Evolutionary conservation across 2,329 filamentous ascomycete genomes (phyloP).

Genomic region (Fusarium sp.): DNA sequence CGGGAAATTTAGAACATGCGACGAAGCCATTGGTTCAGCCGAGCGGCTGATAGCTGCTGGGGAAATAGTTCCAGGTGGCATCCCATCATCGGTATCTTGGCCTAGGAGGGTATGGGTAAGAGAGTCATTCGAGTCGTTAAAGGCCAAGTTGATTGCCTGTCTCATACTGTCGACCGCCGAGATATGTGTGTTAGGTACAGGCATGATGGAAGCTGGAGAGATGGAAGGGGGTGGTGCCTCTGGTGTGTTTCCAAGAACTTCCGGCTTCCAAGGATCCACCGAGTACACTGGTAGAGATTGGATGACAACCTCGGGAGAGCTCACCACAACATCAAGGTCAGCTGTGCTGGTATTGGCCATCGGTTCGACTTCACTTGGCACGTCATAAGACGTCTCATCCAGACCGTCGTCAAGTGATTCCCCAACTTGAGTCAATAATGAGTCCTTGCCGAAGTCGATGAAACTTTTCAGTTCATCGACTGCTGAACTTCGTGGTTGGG

Average conservation of each 20-base stretch:
- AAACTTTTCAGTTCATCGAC: slow-evolving; percentile 44
- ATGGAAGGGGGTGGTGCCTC: slow-evolving; percentile 45
- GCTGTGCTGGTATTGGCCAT: slow-evolving; percentile 1
- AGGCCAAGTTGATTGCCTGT: slow-evolving; percentile 40
- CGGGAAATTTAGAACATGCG: slow-evolving; percentile 41
- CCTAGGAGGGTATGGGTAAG: slow-evolving; percentile 41
- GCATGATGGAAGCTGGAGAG: slow-evolving; percentile 49
- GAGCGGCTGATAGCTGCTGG: slow-evolving; percentile 56
- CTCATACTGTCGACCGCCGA: slow-evolving; percentile 43
- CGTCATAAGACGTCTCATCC: slow-evolving; percentile 12
- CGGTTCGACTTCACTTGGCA: slow-evolving; percentile 4
- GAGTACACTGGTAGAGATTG: slow-evolving; percentile 37
- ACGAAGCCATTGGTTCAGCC: slow-evolving; percentile 41
- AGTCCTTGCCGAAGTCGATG: slow-evolving; percentile 43
- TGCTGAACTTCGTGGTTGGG: slow-evolving; percentile 33
- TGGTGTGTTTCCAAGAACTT: slow-evolving; percentile 39
- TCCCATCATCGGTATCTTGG: slow-evolving; percentile 31
- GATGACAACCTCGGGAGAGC: slow-evolving; percentile 33
- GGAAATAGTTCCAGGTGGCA: slow-evolving; percentile 54
- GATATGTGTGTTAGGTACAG: slow-evolving; percentile 21
- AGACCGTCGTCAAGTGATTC: slow-evolving; percentile 25
- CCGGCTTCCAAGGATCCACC: slow-evolving; percentile 47
- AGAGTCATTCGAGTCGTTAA: slow-evolving; percentile 33
- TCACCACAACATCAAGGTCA: slow-evolving; percentile 25
- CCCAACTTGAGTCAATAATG: slow-evolving; percentile 26